Evolutionary conservation across 78 protist species (phyloP), one percentile per base, ranked within the genome.

Genomic region (Dictyostelium firmibasis): DNA sequence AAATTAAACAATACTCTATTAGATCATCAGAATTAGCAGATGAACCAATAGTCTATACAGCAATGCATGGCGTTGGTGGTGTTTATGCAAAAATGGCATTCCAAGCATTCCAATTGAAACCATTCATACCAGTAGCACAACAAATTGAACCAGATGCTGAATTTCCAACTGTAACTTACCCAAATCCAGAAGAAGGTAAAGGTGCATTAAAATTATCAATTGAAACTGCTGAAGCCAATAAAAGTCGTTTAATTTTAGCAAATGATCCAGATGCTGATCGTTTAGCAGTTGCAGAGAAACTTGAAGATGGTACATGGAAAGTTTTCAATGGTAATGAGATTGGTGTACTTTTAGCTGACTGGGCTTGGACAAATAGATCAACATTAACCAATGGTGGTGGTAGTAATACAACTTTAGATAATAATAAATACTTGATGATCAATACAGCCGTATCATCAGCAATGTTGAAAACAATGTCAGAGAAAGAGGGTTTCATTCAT

Each of bases 181-280:
- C 99, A 47, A 99, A 99, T 93, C 99, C 99, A 9, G 99, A 99
- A 92, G 99, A 98, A 43, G 99, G 98, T 43, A 96, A 92, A 91
- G 96, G 97, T 29, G 97, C 98, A 14, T 94, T 98, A 81, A 36
- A 88, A 35, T 92, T 97, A 38, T 96, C 99, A 29, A 97, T 97
- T 29, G 74, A 85, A 29, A 62, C 75, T 2, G 99, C 99, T 2
- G 98, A 98, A 4, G 41, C 8, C 2, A n/a, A 16, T 79, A 89
- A 81, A 25, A 14, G 95, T 18, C 10, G 76, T 6, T 29, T 98
- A 9, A 97, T 99, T 76, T 75, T 99, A 53, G 99, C 99, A 29
- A 99, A 98, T 85, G 99, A 99, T 77, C 99, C 99, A n/a, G 99
- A 99, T 75, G 99, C 99, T 0, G 99, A 99, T 87, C 83, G 99